Evolutionary conservation across 768 basidiomycete species (phyloP).

Genomic region (Suillus spraguei): DNA sequence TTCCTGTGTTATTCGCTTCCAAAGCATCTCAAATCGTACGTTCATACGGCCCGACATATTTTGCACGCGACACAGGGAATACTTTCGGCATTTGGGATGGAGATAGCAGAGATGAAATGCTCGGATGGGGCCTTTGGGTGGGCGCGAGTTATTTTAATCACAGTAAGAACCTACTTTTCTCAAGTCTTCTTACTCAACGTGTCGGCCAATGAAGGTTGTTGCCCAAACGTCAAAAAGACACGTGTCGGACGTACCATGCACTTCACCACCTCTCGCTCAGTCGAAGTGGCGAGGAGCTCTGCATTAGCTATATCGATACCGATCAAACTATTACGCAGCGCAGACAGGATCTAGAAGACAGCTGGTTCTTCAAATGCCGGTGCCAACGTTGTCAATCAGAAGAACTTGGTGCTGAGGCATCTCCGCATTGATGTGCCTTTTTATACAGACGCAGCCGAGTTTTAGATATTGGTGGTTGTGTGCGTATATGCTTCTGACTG

Average conservation of each 20-base stretch:
- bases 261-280: slow-evolving; percentile 47
- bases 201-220: slow-evolving; percentile 43
- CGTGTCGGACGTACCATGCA: slow-evolving; percentile 46
- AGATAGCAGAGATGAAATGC: slow-evolving; percentile 52
- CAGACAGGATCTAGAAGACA: slow-evolving; percentile 41
- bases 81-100: slow-evolving; percentile 71
- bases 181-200: slow-evolving; percentile 4
- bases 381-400: slow-evolving; percentile 47
- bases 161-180: slow-evolving; percentile 37
- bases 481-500: neutral
- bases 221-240: slow-evolving; percentile 52
- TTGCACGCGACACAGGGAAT: slow-evolving; percentile 65
- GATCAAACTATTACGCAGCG: slow-evolving; percentile 37
- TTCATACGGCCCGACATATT: slow-evolving; percentile 52
- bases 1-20: slow-evolving; percentile 47
- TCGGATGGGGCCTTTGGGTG: slow-evolving; percentile 66
- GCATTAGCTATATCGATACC: slow-evolving; percentile 56
- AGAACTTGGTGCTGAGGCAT: neutral
- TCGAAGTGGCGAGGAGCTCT: slow-evolving; percentile 58
- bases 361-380: slow-evolving; percentile 60
- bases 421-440: neutral
- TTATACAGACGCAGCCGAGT: neutral
- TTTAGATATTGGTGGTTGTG: neutral
- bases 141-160: slow-evolving; percentile 72
- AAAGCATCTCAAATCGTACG: slow-evolving; percentile 33